Evolutionary conservation across 495 filamentous ascomycete genomes (phyloP), one percentile per base, ranked within the genome.

Genomic region (Penicillium tannophilum): DNA sequence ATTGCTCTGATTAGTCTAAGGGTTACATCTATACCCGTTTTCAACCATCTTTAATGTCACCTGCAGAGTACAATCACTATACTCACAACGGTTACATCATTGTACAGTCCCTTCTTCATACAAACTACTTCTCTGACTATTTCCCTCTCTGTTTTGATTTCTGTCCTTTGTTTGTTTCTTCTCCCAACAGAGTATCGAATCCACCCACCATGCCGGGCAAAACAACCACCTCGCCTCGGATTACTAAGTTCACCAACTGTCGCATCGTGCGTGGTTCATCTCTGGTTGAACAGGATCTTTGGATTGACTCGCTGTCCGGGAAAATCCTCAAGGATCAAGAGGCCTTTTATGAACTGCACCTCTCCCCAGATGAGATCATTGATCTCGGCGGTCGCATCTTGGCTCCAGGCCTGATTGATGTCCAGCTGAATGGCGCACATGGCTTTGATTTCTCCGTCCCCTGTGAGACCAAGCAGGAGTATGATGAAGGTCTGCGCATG

Each of bases 181-280:
- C 17, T 23, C 26, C 42, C 43, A 17, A 24, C 52, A 23, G 35
- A 31, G 2, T 17, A 33, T 33, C 30, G 31, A 28, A 39, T 14
- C 24, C 50, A 28, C 11, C 16, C 59, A 70, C 17, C 61, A 70
- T 78, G 76, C 76, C 76, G 11, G 74, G 74, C 59, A 78, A 78
- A 60, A 72, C 76, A 3, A 57, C 67, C 16, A 55, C 65, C 10
- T 36, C 60, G 1, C 67, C 72, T 43, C 73, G 85, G 59, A 88
- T 93, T 67, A 90, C 87, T 71, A 91, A 92, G 67, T 86, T 95
- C 67, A 92, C 89, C 67, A 93, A 92, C 76, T 91, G 90, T 65
- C 84, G 87, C 30, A 76, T 93, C 11, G 71, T 90, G 46, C 82
- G 83, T 51, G 84, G 82, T 55, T 77, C 84, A 58, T 55, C 76